Conservation (phyloP, 148 eudicot genomes). For the Nepenthes mirabilis region DNA sequence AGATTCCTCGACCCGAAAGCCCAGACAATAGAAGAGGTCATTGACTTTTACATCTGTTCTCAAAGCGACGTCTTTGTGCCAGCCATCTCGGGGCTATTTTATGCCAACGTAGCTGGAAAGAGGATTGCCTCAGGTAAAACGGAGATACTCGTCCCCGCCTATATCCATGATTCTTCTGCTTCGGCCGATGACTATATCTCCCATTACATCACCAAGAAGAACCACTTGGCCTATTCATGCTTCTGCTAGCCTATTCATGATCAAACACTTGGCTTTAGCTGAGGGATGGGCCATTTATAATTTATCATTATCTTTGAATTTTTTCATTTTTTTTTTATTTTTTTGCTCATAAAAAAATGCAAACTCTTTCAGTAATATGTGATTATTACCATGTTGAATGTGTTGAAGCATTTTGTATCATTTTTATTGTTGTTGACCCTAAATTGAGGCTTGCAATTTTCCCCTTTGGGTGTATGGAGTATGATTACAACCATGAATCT, state of each 20-base stretch:
- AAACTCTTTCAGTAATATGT: too few relatives aligned
- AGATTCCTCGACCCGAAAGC: slow-evolving; percentile 52
- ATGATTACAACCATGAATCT: too few relatives aligned
- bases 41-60: slow-evolving; percentile 73
- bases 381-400: too few relatives aligned
- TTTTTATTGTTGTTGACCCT: too few relatives aligned
- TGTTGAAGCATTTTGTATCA: too few relatives aligned
- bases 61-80: slow-evolving; percentile 85
- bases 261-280: too few relatives aligned
- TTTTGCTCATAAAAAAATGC: too few relatives aligned
- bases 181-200: slow-evolving; percentile 47
- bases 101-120: slow-evolving; percentile 82
- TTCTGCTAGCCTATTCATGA: slow-evolving; percentile 34
- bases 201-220: slow-evolving; percentile 60
- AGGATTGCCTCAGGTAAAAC: slow-evolving; percentile 81
- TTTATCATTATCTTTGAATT: too few relatives aligned
- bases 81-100: slow-evolving; percentile 79
- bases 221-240: slow-evolving; percentile 92
- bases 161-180: slow-evolving; percentile 33
- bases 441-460: too few relatives aligned
- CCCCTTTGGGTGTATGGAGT: too few relatives aligned
- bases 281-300: too few relatives aligned
- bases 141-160: slow-evolving; percentile 77
- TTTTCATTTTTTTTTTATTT: too few relatives aligned
- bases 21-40: slow-evolving; percentile 59